phyloP scores from a whole-genome alignment of 1,284 basidiomycete species.

The Cryptococcus sp. region DNA sequence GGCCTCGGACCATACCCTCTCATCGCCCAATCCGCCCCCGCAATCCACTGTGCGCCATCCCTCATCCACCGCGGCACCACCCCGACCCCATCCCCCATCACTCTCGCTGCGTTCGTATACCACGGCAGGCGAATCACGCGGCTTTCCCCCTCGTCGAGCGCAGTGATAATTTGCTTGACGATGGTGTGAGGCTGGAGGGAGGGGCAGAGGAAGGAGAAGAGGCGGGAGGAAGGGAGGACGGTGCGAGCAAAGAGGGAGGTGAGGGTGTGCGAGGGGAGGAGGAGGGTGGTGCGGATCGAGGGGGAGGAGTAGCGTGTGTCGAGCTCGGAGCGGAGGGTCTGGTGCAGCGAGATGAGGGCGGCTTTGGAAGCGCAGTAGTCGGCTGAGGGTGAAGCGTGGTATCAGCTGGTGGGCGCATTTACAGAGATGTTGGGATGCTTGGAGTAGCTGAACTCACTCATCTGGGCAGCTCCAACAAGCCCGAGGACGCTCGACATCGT shows the following conservation, averaged over 20 bases:
- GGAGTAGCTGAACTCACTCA: slow-evolving; percentile 65
- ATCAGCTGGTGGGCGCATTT: neutral
- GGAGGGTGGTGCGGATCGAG: slow-evolving; percentile 71
- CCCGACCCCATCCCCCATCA: slow-evolving; percentile 28
- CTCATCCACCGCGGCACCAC: slow-evolving; percentile 40
- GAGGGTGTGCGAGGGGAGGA: slow-evolving; percentile 56
- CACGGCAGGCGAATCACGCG: slow-evolving; percentile 64
- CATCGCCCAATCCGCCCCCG: slow-evolving; percentile 42
- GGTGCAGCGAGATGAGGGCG: slow-evolving; percentile 69
- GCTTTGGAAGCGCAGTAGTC: slow-evolving; percentile 89
- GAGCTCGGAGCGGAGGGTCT: slow-evolving; percentile 77
- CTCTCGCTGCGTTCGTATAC: slow-evolving; percentile 37
- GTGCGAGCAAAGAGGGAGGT: slow-evolving; percentile 43
- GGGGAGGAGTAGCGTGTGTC: slow-evolving; percentile 74
- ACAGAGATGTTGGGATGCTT: no score
- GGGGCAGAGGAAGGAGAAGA: slow-evolving; percentile 71
- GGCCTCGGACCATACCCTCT: slow-evolving; percentile 37
- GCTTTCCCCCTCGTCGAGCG: slow-evolving; percentile 72
- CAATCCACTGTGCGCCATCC: slow-evolving; percentile 37
- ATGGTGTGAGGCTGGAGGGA: slow-evolving; percentile 67
- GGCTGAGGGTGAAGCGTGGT: slow-evolving; percentile 52
- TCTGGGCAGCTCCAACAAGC: slow-evolving; percentile 67
- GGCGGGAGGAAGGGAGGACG: slow-evolving; percentile 54
- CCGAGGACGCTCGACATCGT: slow-evolving; percentile 79
- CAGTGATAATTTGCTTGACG: slow-evolving; percentile 73